phyloP scores from a whole-genome alignment of 768 basidiomycete genomes.

The Boletus insuetus region DNA sequence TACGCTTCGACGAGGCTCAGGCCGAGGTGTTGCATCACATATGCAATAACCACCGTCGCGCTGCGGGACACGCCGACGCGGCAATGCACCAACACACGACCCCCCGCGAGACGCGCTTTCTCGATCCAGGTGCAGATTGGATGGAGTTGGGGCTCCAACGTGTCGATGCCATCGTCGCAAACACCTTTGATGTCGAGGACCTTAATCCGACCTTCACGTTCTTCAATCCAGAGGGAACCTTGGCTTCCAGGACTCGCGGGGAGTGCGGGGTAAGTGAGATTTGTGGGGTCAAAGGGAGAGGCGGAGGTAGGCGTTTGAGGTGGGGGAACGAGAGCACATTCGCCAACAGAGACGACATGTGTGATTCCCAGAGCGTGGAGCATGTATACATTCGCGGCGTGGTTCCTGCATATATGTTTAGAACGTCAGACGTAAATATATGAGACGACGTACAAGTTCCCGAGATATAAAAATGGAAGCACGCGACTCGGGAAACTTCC shows the following conservation, averaged over 20 bases:
- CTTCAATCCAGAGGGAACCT: conserved; percentile 84
- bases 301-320: conserved; percentile 36
- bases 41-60: conserved; percentile 95
- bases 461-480: conserved; percentile 89
- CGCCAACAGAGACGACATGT: conserved; percentile 95
- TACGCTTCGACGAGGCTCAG: conserved; percentile 92
- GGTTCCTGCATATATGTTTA: conserved; percentile 56
- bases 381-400: conserved; percentile 94
- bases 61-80: conserved; percentile 98
- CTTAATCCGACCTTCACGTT: conserved; percentile 84
- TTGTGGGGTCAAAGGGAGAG: neutral
- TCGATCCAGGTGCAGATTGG: conserved; percentile 95
- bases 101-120: conserved; percentile 74
- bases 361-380: conserved; percentile 93
- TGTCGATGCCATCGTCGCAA: conserved; percentile 96
- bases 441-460: conserved; percentile 72
- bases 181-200: conserved; percentile 90
- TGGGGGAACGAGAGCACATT: conserved; percentile 87
- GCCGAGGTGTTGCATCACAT: conserved; percentile 90
- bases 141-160: conserved; percentile 82
- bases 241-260: conserved; percentile 46
- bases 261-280: conserved; percentile 27
- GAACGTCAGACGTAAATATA: neutral
- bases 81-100: conserved; percentile 93
- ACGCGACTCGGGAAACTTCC: conserved; percentile 95